Conservation (phyloP, 164 flowering plant genomes). For the Dillenia turbinata region DNA sequence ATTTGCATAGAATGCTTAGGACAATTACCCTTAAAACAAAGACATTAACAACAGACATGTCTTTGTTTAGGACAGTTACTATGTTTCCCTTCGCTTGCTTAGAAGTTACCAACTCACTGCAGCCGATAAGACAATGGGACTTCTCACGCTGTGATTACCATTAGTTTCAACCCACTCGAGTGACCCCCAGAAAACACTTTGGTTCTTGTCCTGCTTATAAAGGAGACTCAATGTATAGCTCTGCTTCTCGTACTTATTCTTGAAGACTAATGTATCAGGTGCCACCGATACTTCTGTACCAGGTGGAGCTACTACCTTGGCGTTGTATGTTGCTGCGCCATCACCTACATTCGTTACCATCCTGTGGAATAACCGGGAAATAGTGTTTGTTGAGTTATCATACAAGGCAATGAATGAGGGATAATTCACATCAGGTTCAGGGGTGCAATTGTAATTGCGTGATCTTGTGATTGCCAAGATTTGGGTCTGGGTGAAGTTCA, state of each 20-base stretch:
- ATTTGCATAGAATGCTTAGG: no score
- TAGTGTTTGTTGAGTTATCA: neutral
- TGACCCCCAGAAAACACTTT: slow-evolving; percentile 19
- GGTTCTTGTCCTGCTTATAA: neutral
- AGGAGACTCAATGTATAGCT: slow-evolving; percentile 19
- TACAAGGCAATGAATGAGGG: slow-evolving; percentile 47
- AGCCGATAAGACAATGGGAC: slow-evolving; percentile 39
- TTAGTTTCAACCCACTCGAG: slow-evolving; percentile 39
- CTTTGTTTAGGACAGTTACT: no score
- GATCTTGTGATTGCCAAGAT: slow-evolving; percentile 34
- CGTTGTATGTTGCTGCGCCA: slow-evolving; percentile 32
- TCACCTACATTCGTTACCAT: slow-evolving; percentile 46
- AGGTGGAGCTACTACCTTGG: slow-evolving; percentile 12
- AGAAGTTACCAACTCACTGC: no score
- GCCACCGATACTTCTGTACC: slow-evolving; percentile 17
- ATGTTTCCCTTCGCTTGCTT: no score
- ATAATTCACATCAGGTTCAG: slow-evolving; percentile 47
- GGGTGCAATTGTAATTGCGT: slow-evolving; percentile 22
- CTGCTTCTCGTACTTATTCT: slow-evolving; percentile 29
- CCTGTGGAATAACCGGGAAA: slow-evolving; percentile 24
- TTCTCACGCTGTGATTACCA: slow-evolving; percentile 38
- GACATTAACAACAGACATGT: no score
- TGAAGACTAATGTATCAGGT: slow-evolving; percentile 31
- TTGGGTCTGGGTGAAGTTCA: slow-evolving; percentile 40
- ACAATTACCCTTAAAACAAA: no score